Percentiles rank a stretch among this genome's conserved stretches.
Evolutionary conservation across 164 flowering plant species (phyloP).

Genomic region (Protea cynaroides): DNA sequence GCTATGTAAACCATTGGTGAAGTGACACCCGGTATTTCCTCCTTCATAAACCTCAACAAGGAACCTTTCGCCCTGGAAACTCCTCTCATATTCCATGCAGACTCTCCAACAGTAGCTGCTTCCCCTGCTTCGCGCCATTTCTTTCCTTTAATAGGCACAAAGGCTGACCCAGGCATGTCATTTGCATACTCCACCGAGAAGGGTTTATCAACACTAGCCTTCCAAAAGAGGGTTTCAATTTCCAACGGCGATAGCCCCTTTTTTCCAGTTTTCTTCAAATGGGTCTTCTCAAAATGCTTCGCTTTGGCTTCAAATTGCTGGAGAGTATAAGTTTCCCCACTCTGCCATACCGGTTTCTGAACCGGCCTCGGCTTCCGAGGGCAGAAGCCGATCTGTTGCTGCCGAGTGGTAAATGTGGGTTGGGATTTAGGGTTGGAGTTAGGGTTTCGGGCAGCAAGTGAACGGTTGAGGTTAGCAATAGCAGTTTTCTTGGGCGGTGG

Average conservation of each 20-base stretch:
- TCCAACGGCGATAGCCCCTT: conserved; percentile 42
- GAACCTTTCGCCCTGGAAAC: conserved; percentile 63
- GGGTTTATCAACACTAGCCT: conserved; percentile 64
- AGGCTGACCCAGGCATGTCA: conserved; percentile 85
- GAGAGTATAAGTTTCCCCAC: conserved; percentile 57
- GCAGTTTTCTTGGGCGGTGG: conserved; percentile 45
- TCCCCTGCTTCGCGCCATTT: conserved; percentile 31
- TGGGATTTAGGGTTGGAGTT: conserved; percentile 15
- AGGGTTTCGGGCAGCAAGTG: conserved; percentile 36
- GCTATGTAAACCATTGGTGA: conserved; percentile 81
- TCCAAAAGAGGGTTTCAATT: conserved; percentile 68
- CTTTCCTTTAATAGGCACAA: conserved; percentile 22
- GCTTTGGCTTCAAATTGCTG: conserved; percentile 61
- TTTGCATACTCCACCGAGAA: conserved; percentile 76
- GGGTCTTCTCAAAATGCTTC: conserved; percentile 47
- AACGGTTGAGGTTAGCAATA: conserved; percentile 48
- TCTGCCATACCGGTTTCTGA: conserved; percentile 73
- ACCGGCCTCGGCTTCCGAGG: conserved; percentile 58
- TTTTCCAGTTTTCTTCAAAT: conserved; percentile 34
- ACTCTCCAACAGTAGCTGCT: conserved; percentile 42
- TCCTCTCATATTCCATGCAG: conserved; percentile 76
- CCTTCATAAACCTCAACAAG: conserved; percentile 75
- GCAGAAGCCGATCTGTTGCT: conserved; percentile 82
- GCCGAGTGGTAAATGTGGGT: conserved; percentile 67
- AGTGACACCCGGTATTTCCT: conserved; percentile 82